Conservation (phyloP, 2,329 filamentous ascomycete genomes). For the Ophiosphaerella narmari region DNA sequence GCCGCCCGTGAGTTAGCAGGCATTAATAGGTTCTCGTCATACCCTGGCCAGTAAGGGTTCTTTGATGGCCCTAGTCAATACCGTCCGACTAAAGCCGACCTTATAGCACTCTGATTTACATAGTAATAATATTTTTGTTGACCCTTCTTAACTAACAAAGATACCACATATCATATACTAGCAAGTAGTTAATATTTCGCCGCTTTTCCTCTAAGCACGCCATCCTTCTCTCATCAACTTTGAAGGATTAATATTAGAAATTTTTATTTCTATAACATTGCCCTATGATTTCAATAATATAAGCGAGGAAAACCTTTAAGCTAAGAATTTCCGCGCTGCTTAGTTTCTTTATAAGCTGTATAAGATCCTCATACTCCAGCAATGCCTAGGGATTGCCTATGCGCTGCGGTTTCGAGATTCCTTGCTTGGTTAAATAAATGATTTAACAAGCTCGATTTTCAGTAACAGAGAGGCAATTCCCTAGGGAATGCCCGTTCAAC, state of each 20-base stretch:
- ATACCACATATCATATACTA: conserved; percentile 8
- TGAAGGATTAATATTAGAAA: conserved; percentile 24
- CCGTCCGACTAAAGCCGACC: conserved; percentile 25
- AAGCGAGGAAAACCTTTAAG: conserved; percentile 16
- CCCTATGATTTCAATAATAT: conserved; percentile 20
- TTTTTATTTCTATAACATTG: conserved; percentile 13
- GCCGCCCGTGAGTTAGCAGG: conserved; percentile 21
- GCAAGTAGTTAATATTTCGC: conserved; percentile 20
- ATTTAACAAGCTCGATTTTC: conserved; percentile 19
- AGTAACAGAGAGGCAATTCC: conserved; percentile 21
- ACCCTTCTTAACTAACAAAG: conserved; percentile 29
- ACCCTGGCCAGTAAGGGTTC: conserved; percentile 15
- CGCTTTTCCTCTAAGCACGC: conserved; percentile 32
- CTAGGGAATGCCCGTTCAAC: conserved; percentile 21
- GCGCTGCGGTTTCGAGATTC: conserved; percentile 20
- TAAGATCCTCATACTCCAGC: conserved; percentile 16
- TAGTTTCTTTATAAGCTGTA: conserved; percentile 27
- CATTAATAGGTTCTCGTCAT: conserved; percentile 11
- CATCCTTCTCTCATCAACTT: conserved; percentile 32
- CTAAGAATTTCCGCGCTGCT: conserved; percentile 21
- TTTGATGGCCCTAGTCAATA: conserved; percentile 31
- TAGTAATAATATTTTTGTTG: conserved; percentile 41
- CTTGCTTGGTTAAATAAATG: conserved; percentile 18
- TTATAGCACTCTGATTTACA: conserved; percentile 42
- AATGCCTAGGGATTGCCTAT: conserved; percentile 19